Percentiles rank a stretch among this genome's conserved stretches.
phyloP scores from a whole-genome alignment of 768 basidiomycete genomes.

The Xerocomellus chrysenteron region DNA sequence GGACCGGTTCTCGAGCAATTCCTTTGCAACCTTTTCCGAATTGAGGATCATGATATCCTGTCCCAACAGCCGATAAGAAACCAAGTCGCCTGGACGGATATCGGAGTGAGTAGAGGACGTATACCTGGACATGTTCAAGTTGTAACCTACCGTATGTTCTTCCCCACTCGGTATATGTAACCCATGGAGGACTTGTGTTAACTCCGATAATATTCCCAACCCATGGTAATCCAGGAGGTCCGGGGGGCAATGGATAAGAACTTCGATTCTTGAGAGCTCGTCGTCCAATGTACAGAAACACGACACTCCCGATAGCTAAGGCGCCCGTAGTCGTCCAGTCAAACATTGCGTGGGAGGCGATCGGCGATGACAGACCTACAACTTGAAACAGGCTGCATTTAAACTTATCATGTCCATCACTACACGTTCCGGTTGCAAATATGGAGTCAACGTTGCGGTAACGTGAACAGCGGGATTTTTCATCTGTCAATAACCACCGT shows the following conservation, averaged over 20 bases:
- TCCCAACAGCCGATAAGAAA: too few relatives aligned
- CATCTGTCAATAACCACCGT: too few relatives aligned
- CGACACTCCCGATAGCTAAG: not conserved
- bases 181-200: constrained; percentile 1
- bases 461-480: too few relatives aligned
- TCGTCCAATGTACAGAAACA: not conserved
- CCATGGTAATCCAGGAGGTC: too few relatives aligned
- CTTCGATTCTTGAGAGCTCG: not conserved
- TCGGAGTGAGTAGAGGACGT: not conserved
- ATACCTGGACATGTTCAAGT: not conserved
- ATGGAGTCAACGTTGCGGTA: too few relatives aligned
- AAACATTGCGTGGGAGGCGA: not conserved
- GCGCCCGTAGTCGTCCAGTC: not conserved
- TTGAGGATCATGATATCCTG: too few relatives aligned
- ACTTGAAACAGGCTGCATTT: too few relatives aligned
- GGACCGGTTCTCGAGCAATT: too few relatives aligned
- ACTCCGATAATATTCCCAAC: not conserved
- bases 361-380: not conserved
- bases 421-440: too few relatives aligned
- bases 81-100: not conserved
- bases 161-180: constrained; percentile 10
- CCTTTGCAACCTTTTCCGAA: too few relatives aligned
- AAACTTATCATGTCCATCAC: not conserved
- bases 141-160: constrained; percentile 2
- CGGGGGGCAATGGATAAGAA: too few relatives aligned